Base-by-base conservation (phyloP, 2,329 filamentous ascomycete genomes). In the Madurella mycetomatis region DNA sequence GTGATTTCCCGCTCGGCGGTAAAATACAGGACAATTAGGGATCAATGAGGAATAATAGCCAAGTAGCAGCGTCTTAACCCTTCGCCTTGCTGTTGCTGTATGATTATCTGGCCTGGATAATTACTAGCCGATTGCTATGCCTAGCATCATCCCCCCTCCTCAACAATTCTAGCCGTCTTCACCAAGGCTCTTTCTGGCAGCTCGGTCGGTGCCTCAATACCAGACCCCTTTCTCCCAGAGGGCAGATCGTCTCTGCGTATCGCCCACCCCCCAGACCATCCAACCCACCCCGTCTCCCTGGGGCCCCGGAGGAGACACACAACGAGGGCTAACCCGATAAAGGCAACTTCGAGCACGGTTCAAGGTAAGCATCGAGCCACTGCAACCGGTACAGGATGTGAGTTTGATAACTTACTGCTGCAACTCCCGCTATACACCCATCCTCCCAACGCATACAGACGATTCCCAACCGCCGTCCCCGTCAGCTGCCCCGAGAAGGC, bases 401-500 rank as follows among this genome's bases (percentile, higher is more conserved):
- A 4, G 34, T 37, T 15, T 12, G 13, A 16, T 25, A 12, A 41
- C 69, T 62, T 54, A 72, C 70, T 69, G 25, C 71, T 73, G 41
- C 69, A 72, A 8, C 68, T 70, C 0, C 76, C 74, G 51, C 76
- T 80, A 57, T 70, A 74, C 8, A 65, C 69, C 78, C 78, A 81
- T 0, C 79, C 79, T 1, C 78, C 78, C 31, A 71, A 63, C 0
- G 77, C 77, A 53, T 79, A 81, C 1, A 81, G 65, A 16, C 73
- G 69, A 57, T 80, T 81, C 0, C 81, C 81, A 4, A 81, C 80
- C 1, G 80, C 76, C 0, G 84, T 86, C 0, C 88, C 88, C 1
- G 84, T 85, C 45, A 94, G 62, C 72, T 94, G 89, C 0, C 89
- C 89, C 30, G 80, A 83, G 64, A 92, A 92, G 0, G 82, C 83